A percentile compares a stretch with the other conserved stretches of the same genome.
phyloP scores from a whole-genome alignment of 202 grass and related monocot genomes.

The Cymbopogon flexuosus region DNA sequence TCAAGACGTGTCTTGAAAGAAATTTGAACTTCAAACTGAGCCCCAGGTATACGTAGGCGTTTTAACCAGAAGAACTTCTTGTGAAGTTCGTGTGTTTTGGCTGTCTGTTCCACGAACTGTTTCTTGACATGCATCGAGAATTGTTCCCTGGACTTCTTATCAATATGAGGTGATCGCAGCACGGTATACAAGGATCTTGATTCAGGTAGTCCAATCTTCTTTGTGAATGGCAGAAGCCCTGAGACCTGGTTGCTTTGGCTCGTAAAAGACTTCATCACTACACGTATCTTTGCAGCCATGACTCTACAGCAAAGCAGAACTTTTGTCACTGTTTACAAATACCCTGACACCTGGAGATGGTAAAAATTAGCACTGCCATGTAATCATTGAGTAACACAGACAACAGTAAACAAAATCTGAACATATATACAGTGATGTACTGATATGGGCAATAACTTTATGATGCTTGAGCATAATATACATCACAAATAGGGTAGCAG shows the following conservation, averaged over 20 bases:
- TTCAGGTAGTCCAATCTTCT: slow-evolving; percentile 45
- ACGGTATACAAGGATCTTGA: slow-evolving; percentile 34
- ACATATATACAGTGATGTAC: no score
- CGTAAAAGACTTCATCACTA: slow-evolving; percentile 41
- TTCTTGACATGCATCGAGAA: slow-evolving; percentile 55
- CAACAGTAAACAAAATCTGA: neutral
- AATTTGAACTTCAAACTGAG: slow-evolving; percentile 48
- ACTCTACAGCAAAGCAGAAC: neutral
- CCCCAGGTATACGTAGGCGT: slow-evolving; percentile 38
- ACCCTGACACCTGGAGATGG: neutral
- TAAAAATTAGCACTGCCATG: neutral
- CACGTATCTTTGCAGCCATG: slow-evolving; percentile 42
- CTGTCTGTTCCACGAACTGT: slow-evolving; percentile 38
- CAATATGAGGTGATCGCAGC: slow-evolving; percentile 59
- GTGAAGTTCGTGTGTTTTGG: slow-evolving; percentile 25
- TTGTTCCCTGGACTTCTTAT: slow-evolving; percentile 56
- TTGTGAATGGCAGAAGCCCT: slow-evolving; percentile 15
- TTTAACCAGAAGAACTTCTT: slow-evolving; percentile 64
- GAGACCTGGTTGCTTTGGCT: slow-evolving; percentile 33
- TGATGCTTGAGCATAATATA: neutral
- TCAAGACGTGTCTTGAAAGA: slow-evolving; percentile 52
- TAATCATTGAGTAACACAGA: neutral
- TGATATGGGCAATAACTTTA: no score
- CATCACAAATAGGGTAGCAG: neutral
- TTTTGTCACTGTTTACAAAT: slow-evolving; percentile 3